These are phyloP conservation scores for Xanthoconium purpureum DNA, from an alignment of 768 basidiomycete genomes.

Conservation along the genomic window DNA sequence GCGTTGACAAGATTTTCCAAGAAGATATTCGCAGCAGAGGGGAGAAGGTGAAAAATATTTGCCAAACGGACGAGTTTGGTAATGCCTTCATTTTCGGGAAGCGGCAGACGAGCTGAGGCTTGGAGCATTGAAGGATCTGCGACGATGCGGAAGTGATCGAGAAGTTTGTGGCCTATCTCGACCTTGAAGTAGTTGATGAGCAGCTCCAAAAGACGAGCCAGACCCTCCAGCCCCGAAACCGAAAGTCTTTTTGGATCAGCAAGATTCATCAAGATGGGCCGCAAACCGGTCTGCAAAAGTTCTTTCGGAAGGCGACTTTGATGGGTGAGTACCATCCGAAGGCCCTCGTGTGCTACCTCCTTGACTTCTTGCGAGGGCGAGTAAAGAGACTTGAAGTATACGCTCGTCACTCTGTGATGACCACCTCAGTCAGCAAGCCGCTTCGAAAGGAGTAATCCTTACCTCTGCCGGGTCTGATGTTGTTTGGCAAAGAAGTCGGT, in stretches of 20 bases:
- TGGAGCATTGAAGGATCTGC: constrained; percentile 85
- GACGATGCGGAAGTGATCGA: constrained; percentile 93
- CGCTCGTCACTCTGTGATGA: constrained; percentile 72
- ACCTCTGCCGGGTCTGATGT: constrained; percentile 83
- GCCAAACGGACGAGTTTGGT: constrained; percentile 92
- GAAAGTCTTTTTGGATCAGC: constrained; percentile 94
- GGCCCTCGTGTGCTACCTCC: constrained; percentile 90
- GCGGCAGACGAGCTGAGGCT: constrained; percentile 73
- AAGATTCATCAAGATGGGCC: constrained; percentile 96
- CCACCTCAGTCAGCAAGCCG: constrained; percentile 3
- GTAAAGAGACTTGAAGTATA: constrained; percentile 98
- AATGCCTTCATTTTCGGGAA: constrained; percentile 86
- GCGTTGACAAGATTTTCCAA: constrained; percentile 82
- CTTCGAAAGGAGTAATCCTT: constrained; percentile 13
- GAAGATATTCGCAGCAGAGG: constrained; percentile 90
- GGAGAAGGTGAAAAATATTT: constrained; percentile 95
- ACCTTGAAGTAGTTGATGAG: constrained; percentile 99
- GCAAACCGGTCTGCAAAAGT: constrained; percentile 88
- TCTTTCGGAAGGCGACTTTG: constrained; percentile 94
- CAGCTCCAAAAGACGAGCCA: constrained; percentile 89
- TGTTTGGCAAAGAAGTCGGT: constrained; percentile 92
- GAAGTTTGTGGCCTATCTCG: constrained; percentile 94
- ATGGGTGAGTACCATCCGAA: constrained; percentile 83
- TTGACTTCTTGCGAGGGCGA: constrained; percentile 89
- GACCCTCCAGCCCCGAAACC: constrained; percentile 86